phyloP scores from a whole-genome alignment of 164 flowering plant species.

The Chimonanthus salicifolius region DNA sequence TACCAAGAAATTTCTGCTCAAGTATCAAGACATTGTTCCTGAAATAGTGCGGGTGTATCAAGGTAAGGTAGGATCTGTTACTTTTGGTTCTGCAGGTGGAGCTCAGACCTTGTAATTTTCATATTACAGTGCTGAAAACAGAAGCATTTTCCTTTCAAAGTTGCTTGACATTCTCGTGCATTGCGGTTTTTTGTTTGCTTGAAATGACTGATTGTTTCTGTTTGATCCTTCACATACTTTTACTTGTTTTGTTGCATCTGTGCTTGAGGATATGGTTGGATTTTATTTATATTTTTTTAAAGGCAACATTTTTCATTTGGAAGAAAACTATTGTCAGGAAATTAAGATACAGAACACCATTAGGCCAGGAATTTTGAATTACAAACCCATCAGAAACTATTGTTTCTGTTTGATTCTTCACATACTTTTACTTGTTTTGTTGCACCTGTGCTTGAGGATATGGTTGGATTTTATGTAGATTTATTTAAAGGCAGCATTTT shows the following conservation, averaged over 20 bases:
- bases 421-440: too few relatives aligned
- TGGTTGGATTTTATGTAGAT: too few relatives aligned
- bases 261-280: not conserved
- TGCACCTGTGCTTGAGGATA: too few relatives aligned
- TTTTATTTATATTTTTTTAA: too few relatives aligned
- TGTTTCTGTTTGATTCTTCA: too few relatives aligned
- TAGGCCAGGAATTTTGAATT: too few relatives aligned
- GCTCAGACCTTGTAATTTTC: not conserved
- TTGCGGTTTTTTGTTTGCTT: not conserved
- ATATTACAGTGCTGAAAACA: not conserved
- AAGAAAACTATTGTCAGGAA: too few relatives aligned
- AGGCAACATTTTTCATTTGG: too few relatives aligned
- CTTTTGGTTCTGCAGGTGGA: not conserved
- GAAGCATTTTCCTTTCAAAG: not conserved
- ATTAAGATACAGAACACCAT: too few relatives aligned
- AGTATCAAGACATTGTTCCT: slow-evolving; percentile 2
- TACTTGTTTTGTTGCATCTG: not conserved
- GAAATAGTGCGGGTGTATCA: not conserved
- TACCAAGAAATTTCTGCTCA: not conserved
- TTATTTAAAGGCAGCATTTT: too few relatives aligned
- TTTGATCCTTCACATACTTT: not conserved
- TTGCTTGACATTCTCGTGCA: not conserved
- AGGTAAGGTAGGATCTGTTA: not conserved
- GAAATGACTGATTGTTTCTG: not conserved
- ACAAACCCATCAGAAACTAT: too few relatives aligned